Percentiles rank a stretch among this genome's conserved stretches.
phyloP scores from a whole-genome alignment of 179 eudicot genomes.

The Silene coronaria region DNA sequence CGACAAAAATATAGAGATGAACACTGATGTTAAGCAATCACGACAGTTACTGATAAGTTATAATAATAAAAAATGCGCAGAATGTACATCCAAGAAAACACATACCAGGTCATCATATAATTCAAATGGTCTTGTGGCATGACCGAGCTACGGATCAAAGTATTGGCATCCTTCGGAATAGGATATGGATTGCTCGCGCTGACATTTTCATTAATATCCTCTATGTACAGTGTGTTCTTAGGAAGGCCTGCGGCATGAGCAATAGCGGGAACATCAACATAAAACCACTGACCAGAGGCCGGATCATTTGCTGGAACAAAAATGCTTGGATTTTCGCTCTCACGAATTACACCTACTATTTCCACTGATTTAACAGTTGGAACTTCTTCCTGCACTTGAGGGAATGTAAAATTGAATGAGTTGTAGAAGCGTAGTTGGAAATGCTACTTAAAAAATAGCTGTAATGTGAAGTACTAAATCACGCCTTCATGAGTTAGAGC shows the following conservation, averaged over 20 bases:
- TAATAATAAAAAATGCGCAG: background rate
- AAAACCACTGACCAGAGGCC: constrained; percentile 72
- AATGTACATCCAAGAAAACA: constrained; percentile 9
- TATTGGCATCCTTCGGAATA: constrained; percentile 64
- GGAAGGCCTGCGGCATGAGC: constrained; percentile 63
- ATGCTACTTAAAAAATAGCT: background rate
- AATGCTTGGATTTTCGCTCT: constrained; percentile 90
- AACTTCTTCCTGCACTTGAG: constrained; percentile 44
- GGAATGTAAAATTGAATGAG: background rate
- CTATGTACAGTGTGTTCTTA: constrained; percentile 62
- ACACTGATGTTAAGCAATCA: background rate
- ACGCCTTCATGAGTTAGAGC: no score
- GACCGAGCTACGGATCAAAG: constrained; percentile 77
- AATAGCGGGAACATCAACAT: constrained; percentile 84
- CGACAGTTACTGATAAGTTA: background rate
- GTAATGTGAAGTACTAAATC: background rate
- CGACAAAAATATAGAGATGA: background rate
- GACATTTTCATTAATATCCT: constrained; percentile 59
- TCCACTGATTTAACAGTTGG: constrained; percentile 38
- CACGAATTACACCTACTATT: constrained; percentile 85
- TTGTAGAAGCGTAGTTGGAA: background rate
- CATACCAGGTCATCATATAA: constrained; percentile 84
- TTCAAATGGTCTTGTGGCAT: constrained; percentile 99
- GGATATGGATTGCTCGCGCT: constrained; percentile 78
- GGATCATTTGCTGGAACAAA: constrained; percentile 93